Conservation (phyloP, 164 flowering plant genomes). For the Pachysandra terminalis region DNA sequence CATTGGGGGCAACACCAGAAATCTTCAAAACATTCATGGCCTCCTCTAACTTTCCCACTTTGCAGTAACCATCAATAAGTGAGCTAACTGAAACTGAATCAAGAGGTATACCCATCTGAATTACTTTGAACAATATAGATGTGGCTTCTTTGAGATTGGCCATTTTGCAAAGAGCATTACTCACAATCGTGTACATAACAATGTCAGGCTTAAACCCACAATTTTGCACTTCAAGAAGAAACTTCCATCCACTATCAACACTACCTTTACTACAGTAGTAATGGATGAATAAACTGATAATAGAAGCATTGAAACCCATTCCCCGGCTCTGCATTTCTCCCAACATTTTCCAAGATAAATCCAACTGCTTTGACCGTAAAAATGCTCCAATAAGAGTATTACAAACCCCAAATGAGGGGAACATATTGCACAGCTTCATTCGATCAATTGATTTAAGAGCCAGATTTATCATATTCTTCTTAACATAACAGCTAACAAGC, state of each 20-base stretch:
- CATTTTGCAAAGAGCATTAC: conserved; percentile 39
- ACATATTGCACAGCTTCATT: conserved; percentile 27
- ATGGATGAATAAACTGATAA: conserved; percentile 35
- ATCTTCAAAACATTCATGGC: conserved; percentile 29
- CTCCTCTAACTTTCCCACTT: conserved; percentile 26
- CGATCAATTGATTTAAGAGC: conserved; percentile 29
- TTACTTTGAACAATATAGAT: conserved; percentile 38
- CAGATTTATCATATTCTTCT: conserved; percentile 26
- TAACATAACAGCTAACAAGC: conserved; percentile 35
- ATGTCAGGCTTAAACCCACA: conserved; percentile 41
- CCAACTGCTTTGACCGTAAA: conserved; percentile 23
- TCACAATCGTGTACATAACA: conserved; percentile 39
- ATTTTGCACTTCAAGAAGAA: conserved; percentile 35
- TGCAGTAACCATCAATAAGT: conserved; percentile 44
- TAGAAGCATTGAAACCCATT: conserved; percentile 22
- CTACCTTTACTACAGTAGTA: conserved; percentile 34
- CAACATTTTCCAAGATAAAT: conserved; percentile 41
- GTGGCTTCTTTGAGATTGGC: conserved; percentile 38
- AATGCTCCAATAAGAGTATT: conserved; percentile 31
- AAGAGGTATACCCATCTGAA: conserved; percentile 24
- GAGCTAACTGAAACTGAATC: conserved; percentile 39
- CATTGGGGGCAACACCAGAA: conserved; percentile 27
- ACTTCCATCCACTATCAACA: conserved; percentile 32
- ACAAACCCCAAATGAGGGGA: conserved; percentile 34
- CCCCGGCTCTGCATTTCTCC: conserved; percentile 31